phyloP scores from a whole-genome alignment of 306 rosid species.

The Arachis hypogaea region DNA sequence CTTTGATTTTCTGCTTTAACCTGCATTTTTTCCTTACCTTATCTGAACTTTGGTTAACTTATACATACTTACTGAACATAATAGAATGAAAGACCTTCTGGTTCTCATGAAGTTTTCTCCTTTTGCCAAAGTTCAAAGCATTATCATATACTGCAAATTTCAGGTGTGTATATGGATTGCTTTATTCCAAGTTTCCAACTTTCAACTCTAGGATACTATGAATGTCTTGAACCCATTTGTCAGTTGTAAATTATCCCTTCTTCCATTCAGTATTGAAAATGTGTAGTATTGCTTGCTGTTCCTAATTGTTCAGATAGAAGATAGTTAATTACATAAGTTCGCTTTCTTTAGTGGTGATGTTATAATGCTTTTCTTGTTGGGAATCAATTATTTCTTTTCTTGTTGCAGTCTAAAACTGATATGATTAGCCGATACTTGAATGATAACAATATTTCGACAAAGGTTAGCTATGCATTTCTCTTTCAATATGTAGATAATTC shows the following conservation, averaged over 20 bases:
- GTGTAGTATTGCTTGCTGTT: conserved; percentile 30
- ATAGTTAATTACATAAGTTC: conserved; percentile 31
- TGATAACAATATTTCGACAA: conserved; percentile 72
- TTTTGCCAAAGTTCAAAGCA: conserved; percentile 68
- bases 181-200: conserved; percentile 12
- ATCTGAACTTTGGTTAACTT: conserved; percentile 30
- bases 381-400: conserved; percentile 35
- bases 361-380: conserved; percentile 9
- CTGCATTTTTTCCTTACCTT: conserved; percentile 12
- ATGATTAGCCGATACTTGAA: conserved; percentile 66
- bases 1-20: conserved; percentile 20
- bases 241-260: conserved; percentile 25
- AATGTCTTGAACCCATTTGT: conserved; percentile 12
- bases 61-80: conserved; percentile 32
- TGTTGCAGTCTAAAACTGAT: conserved; percentile 83
- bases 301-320: conserved; percentile 20
- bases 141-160: conserved; percentile 93
- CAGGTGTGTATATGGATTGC: conserved; percentile 61
- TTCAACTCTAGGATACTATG: conserved; percentile 26
- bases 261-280: conserved; percentile 27
- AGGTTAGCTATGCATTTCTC: conserved; percentile 63
- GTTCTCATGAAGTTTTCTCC: conserved; percentile 75
- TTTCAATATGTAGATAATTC: conserved; percentile 28
- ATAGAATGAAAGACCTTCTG: conserved; percentile 84
- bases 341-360: conserved; percentile 28